Base-by-base conservation (phyloP, 2,329 filamentous ascomycete genomes). In the Fusarium sp. region DNA sequence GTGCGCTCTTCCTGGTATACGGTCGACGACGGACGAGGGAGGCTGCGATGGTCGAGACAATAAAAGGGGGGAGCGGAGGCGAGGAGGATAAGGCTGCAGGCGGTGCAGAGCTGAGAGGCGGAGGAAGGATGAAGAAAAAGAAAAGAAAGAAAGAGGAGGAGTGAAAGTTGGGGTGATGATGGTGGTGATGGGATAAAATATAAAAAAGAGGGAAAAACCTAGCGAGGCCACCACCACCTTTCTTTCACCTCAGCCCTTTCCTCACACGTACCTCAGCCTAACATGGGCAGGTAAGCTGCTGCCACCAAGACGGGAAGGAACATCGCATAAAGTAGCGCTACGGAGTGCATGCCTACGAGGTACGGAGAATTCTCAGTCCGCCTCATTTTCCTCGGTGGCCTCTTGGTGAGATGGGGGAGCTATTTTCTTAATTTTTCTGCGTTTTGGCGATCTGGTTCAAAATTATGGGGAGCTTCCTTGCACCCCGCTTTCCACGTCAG, bases 381-480 rank as follows among this genome's bases (percentile, higher is more conserved):
- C 65, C 50, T 66, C 47, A 60, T 48, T 53, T 51, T 51, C 37
- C 11, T 39, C 15, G 7, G 37, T 58, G 61, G 50, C 55, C 54
- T 43, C 37, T 52, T 71, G 68, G 61, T 65, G 60, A 55, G 65
- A 62, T 52, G 39, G 37, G 13, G 30, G 50, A 72, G 68, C 46
- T 68, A 64, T 68, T 55, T 44, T 57, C 36, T 31, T 60, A n/a
- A 51, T 46, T 55, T 51, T 46, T 41, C 51, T 47, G 54, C 48
- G 15, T 72, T 69, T 58, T 66, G 62, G 58, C 68, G 68, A 72
- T 71, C 68, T 72, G 54, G 61, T 72, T 65, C 23, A 68, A 39
- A 71, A 69, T 71, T 71, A 71, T 71, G 68, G 68, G 61, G 68
- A 71, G 68, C 68, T 71, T 68, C 65, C 68, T 69, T 61, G 44